These are phyloP conservation scores for Gilbertella persicaria DNA, from an alignment of 371 early-diverging fungal genomes.

Conservation along the genomic window DNA sequence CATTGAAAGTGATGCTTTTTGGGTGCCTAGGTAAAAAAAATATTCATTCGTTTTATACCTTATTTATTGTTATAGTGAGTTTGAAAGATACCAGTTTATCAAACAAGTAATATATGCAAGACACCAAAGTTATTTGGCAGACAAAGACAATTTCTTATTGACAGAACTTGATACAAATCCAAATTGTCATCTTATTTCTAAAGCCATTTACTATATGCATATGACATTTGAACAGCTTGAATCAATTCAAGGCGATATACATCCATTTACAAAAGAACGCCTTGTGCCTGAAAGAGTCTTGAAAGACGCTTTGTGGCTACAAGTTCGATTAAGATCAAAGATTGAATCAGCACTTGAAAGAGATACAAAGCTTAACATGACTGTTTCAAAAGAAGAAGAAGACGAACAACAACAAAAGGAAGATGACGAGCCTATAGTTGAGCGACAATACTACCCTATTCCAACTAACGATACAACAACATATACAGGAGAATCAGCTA, in stretches of 20 bases:
- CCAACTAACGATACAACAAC: constrained; percentile 58
- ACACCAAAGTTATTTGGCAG: constrained; percentile 1
- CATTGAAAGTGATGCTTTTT: constrained; percentile 66
- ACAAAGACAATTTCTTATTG: background rate
- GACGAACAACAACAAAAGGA: background rate
- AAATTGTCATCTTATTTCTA: constrained; percentile 28
- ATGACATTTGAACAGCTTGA: constrained; percentile 61
- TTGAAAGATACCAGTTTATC: constrained; percentile 58
- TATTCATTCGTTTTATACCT: background rate
- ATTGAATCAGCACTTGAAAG: constrained; percentile 49
- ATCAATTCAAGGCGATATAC: constrained; percentile 38
- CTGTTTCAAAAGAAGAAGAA: constrained; percentile 11
- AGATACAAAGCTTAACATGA: constrained; percentile 37
- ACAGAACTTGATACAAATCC: constrained; percentile 11
- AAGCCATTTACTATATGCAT: constrained; percentile 54
- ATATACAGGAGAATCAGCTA: constrained; percentile 46
- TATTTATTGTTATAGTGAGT: constrained; percentile 40
- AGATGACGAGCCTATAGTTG: background rate
- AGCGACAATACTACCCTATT: constrained; percentile 28
- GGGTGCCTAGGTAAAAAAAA: constrained; percentile 51
- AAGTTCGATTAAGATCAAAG: constrained; percentile 44
- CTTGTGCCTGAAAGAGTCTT: constrained; percentile 39
- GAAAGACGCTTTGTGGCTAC: constrained; percentile 59
- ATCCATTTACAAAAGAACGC: constrained; percentile 41
- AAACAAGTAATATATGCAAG: constrained; percentile 39